Conservation (phyloP, 2,329 filamentous ascomycete genomes). For the Tolypocladium capitatum region DNA sequence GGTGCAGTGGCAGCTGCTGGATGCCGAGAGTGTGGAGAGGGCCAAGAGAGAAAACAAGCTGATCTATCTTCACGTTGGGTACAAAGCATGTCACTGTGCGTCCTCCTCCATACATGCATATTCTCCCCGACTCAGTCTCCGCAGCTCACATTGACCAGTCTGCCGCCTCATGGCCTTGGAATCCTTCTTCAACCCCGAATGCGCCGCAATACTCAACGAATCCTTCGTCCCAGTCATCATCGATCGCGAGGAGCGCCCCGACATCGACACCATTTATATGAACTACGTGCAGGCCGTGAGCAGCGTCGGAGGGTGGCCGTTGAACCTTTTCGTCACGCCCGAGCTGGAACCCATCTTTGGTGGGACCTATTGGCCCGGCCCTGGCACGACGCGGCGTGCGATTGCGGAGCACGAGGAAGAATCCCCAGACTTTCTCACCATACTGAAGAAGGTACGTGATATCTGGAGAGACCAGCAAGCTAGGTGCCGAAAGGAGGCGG, state of each 20-base stretch:
- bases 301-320: slow-evolving; percentile 80
- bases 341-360: slow-evolving; percentile 90
- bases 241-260: slow-evolving; percentile 85
- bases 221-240: slow-evolving; percentile 85
- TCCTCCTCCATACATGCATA: slow-evolving; percentile 10
- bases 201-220: slow-evolving; percentile 71
- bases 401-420: slow-evolving; percentile 33
- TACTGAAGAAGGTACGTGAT: slow-evolving; percentile 62
- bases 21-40: slow-evolving; percentile 59
- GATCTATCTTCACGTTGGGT: slow-evolving; percentile 89
- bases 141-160: slow-evolving; percentile 31
- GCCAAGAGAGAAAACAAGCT: slow-evolving; percentile 75
- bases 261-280: slow-evolving; percentile 95
- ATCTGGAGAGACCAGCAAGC: slow-evolving; percentile 75
- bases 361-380: slow-evolving; percentile 89
- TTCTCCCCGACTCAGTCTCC: not conserved
- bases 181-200: slow-evolving; percentile 71
- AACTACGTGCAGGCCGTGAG: slow-evolving; percentile 94
- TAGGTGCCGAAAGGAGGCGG: slow-evolving; percentile 71
- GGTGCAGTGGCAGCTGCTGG: slow-evolving; percentile 86
- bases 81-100: slow-evolving; percentile 88
- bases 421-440: slow-evolving; percentile 67
- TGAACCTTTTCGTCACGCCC: slow-evolving; percentile 94
- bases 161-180: slow-evolving; percentile 88
- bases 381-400: slow-evolving; percentile 37